These are phyloP conservation scores for Phaeodactylum tricornutum DNA, from an alignment of 108 stramenopile species.

Conservation along the genomic window DNA sequence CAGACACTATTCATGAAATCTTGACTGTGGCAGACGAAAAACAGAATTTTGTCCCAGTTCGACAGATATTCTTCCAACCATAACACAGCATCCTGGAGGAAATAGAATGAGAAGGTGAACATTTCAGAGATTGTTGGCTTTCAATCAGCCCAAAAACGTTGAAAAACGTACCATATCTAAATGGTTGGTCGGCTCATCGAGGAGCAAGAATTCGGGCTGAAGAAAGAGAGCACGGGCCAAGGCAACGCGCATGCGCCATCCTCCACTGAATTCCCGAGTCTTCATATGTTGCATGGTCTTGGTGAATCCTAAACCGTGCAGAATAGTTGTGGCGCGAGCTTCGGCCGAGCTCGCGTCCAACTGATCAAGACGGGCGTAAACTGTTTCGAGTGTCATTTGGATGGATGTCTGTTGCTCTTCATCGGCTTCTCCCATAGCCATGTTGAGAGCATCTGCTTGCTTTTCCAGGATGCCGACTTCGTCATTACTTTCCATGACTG, in stretches of 20 bases:
- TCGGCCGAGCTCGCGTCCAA: slow-evolving; percentile 95
- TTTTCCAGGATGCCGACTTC: slow-evolving; percentile 81
- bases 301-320: slow-evolving; percentile 96
- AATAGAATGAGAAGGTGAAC: too few species aligned
- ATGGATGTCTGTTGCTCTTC: slow-evolving; percentile 71
- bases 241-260: slow-evolving; percentile 98
- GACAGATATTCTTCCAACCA: slow-evolving; percentile 97
- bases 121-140: too few species aligned
- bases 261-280: slow-evolving; percentile 93
- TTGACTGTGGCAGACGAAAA: slow-evolving; percentile 94
- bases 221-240: slow-evolving; percentile 94
- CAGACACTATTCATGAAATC: slow-evolving; percentile 98
- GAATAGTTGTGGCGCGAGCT: slow-evolving; percentile 92
- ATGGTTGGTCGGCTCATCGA: slow-evolving; percentile 75
- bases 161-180: slow-evolving; percentile 20
- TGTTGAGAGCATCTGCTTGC: slow-evolving; percentile 82
- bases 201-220: slow-evolving; percentile 85
- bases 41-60: slow-evolving; percentile 87
- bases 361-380: slow-evolving; percentile 95
- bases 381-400: slow-evolving; percentile 56
- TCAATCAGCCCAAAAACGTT: too few species aligned
- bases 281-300: slow-evolving; percentile 84
- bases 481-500: slow-evolving; percentile 90
- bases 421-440: slow-evolving; percentile 79
- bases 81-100: slow-evolving; percentile 97